Evolutionary conservation across 306 rosid genomes (phyloP).

Genomic region (Sophora flavescens): DNA sequence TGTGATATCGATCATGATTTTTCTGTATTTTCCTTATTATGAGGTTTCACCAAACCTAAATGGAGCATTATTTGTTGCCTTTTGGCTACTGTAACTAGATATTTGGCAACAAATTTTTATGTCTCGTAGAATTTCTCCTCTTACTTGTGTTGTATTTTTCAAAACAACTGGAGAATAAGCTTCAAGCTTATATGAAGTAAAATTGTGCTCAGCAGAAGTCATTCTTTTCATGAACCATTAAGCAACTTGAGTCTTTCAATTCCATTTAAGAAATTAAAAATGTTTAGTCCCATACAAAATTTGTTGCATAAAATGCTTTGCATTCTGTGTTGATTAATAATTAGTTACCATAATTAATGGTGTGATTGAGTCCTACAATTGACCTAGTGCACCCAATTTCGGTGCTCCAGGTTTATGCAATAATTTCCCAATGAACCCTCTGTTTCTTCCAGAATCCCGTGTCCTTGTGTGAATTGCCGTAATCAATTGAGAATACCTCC

Average conservation of each 20-base stretch:
- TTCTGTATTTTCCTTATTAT: slow-evolving; percentile 30
- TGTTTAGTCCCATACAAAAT: neutral
- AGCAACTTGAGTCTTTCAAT: slow-evolving; percentile 20
- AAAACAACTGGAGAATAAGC: slow-evolving; percentile 19
- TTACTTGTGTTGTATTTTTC: slow-evolving; percentile 8
- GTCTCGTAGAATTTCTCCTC: neutral
- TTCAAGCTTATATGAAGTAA: slow-evolving; percentile 23
- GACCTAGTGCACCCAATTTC: too few species aligned
- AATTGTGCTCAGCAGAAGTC: slow-evolving; percentile 29
- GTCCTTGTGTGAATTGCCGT: slow-evolving; percentile 6
- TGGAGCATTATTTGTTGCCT: slow-evolving; percentile 17
- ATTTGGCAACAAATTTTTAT: neutral
- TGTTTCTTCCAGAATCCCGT: slow-evolving; percentile 2
- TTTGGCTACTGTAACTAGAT: slow-evolving; percentile 3
- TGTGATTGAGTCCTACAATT: too few species aligned
- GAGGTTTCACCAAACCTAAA: slow-evolving; percentile 6
- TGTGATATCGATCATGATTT: neutral
- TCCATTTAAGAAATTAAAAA: neutral
- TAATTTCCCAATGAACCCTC: neutral
- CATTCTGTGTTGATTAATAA: slow-evolving; percentile 15
- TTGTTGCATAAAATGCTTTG: slow-evolving; percentile 25
- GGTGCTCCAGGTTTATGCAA: too few species aligned
- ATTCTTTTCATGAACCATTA: slow-evolving; percentile 22
- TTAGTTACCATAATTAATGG: too few species aligned
- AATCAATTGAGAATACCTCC: slow-evolving; percentile 3